These are phyloP conservation scores for Tanacetum coccineum DNA, from an alignment of 129 eudicot genomes.

Conservation along the genomic window DNA sequence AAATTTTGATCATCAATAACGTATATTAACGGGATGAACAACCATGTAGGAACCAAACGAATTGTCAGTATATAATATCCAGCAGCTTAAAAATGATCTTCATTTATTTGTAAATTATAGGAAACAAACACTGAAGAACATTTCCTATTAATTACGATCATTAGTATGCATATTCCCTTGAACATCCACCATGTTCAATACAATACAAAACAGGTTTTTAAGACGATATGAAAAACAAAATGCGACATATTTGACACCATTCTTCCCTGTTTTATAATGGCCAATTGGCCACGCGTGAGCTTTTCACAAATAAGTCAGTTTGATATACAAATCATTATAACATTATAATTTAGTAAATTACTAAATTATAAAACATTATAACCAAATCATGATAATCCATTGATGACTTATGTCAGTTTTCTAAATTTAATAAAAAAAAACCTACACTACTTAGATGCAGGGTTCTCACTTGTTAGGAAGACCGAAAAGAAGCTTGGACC, in stretches of 20 bases:
- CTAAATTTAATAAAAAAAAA: no score
- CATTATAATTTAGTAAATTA: no score
- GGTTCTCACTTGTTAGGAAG: no score
- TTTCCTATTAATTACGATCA: not conserved
- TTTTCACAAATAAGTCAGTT: slow-evolving; percentile 15
- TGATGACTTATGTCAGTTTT: no score
- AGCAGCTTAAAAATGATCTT: slow-evolving; percentile 18
- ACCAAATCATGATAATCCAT: no score
- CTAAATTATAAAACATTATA: no score
- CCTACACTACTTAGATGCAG: no score
- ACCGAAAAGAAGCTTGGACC: no score
- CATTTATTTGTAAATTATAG: not conserved
- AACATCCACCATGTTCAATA: not conserved
- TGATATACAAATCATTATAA: no score
- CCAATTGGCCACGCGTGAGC: not conserved
- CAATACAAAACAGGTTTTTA: not conserved
- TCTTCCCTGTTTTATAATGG: slow-evolving; percentile 1
- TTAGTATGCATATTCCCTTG: slow-evolving; percentile 10
- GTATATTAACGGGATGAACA: not conserved
- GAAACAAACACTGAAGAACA: not conserved
- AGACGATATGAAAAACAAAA: slow-evolving; percentile 8
- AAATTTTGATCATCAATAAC: slow-evolving; percentile 1
- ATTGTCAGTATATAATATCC: slow-evolving; percentile 3
- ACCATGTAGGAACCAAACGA: slow-evolving; percentile 20
- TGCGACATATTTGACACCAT: not conserved